These are phyloP conservation scores for Yamadazyma olivae DNA, from an alignment of 805 yeast genomes.

Conservation along the genomic window DNA sequence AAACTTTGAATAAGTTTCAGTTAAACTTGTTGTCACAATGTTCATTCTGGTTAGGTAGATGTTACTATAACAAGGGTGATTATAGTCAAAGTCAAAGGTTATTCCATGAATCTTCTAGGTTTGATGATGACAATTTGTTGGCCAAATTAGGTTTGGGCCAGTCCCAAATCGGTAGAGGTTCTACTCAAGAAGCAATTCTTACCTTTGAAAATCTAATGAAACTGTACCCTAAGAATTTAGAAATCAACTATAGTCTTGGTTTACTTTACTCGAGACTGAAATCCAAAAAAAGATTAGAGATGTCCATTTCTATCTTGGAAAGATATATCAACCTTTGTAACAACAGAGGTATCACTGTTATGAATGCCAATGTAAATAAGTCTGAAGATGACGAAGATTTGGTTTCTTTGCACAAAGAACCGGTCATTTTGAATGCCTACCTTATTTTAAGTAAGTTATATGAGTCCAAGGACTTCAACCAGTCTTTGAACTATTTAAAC, in stretches of 20 bases:
- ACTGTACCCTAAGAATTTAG: constrained; percentile 64
- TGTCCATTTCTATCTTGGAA: constrained; percentile 65
- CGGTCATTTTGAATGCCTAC: constrained; percentile 60
- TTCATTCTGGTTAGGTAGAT: constrained; percentile 82
- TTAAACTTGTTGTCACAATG: constrained; percentile 33
- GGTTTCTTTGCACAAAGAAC: constrained; percentile 43
- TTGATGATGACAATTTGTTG: constrained; percentile 60
- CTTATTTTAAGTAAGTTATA: constrained; percentile 66
- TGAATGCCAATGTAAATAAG: constrained; percentile 3
- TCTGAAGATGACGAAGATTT: constrained; percentile 14
- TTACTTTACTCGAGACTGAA: constrained; percentile 58
- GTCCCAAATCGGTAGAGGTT: constrained; percentile 71
- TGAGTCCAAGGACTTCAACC: constrained; percentile 64
- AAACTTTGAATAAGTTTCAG: constrained; percentile 25
- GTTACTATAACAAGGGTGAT: constrained; percentile 58
- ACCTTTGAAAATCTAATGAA: constrained; percentile 76
- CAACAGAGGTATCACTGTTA: constrained; percentile 37
- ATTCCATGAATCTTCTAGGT: constrained; percentile 69
- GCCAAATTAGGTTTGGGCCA: constrained; percentile 85
- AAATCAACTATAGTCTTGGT: constrained; percentile 75
- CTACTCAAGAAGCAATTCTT: constrained; percentile 78
- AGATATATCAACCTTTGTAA: constrained; percentile 63
- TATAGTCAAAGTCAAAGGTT: constrained; percentile 65
- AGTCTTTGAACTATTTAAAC: constrained; percentile 61
- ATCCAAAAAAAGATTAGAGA: constrained; percentile 37